Evolutionary conservation across 1,139 yeast genomes (phyloP).

Genomic region (Williopsis jadinii): DNA sequence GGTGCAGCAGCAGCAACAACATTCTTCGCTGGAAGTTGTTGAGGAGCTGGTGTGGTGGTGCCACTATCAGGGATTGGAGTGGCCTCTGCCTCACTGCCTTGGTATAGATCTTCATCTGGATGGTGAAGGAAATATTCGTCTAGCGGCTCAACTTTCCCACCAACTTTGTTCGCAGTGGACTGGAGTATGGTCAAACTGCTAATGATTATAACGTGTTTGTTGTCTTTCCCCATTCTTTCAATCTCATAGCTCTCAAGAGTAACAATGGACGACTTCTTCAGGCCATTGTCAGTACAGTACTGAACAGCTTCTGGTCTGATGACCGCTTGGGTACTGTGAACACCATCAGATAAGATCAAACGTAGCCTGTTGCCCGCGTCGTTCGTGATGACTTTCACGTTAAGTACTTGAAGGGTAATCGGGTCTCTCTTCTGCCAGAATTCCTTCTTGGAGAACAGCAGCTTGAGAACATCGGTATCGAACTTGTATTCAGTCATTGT

Average conservation of each 20-base stretch:
- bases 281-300: constrained; percentile 40
- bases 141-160: constrained; percentile 34
- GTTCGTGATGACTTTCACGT: constrained; percentile 37
- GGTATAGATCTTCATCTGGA: constrained; percentile 41
- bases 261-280: constrained; percentile 32
- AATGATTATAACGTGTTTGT: constrained; percentile 49
- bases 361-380: constrained; percentile 45
- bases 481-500: constrained; percentile 4
- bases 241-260: constrained; percentile 25
- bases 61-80: constrained; percentile 21
- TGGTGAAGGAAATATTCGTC: constrained; percentile 49
- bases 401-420: constrained; percentile 40
- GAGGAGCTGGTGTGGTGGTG: constrained; percentile 7
- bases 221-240: constrained; percentile 39
- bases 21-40: too few species aligned
- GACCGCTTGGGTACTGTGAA: constrained; percentile 54
- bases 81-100: constrained; percentile 22
- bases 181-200: constrained; percentile 43
- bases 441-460: constrained; percentile 15
- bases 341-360: constrained; percentile 60
- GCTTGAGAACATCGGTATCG: constrained; percentile 12
- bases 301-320: constrained; percentile 53
- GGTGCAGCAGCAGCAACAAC: constrained; percentile 1
- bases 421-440: constrained; percentile 24
- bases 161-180: constrained; percentile 32